phyloP scores from a whole-genome alignment of 2,329 filamentous ascomycete genomes.

The Botrytis medusae region DNA sequence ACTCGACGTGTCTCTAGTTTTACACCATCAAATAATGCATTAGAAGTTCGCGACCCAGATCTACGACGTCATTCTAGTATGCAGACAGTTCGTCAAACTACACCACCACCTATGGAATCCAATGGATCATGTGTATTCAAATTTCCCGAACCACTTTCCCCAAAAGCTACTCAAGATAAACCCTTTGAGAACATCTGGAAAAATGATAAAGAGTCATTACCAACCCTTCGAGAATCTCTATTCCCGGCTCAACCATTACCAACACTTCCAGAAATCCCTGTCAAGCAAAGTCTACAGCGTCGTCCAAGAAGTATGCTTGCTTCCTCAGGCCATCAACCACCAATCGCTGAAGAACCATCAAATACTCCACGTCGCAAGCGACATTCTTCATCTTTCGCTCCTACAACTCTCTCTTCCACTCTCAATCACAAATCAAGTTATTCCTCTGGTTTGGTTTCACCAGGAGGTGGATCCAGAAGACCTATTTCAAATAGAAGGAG shows the following conservation, averaged over 20 bases:
- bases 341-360: not conserved
- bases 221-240: conserved; percentile 14
- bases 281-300: not conserved
- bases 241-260: not conserved
- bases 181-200: not conserved
- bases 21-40: conserved; percentile 24
- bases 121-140: conserved; percentile 16
- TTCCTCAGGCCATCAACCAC: not conserved
- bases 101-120: conserved; percentile 8
- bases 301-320: conserved; percentile 17
- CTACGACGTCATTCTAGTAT: conserved; percentile 27
- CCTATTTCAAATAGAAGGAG: conserved; percentile 32
- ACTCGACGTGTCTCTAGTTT: conserved; percentile 29
- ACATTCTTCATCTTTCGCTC: conserved; percentile 14
- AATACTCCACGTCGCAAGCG: conserved; percentile 1
- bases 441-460: not conserved
- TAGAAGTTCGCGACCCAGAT: conserved; percentile 23
- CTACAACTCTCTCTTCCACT: conserved; percentile 10
- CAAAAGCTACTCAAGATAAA: conserved; percentile 9
- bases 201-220: conserved; percentile 1
- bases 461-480: conserved; percentile 21
- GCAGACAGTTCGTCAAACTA: conserved; percentile 5
- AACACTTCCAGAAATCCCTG: not conserved
- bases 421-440: conserved; percentile 2
- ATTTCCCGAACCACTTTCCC: not conserved